phyloP scores from a whole-genome alignment of 371 early-diverging fungal species.

The Homolaphlyctis polyrhiza region DNA sequence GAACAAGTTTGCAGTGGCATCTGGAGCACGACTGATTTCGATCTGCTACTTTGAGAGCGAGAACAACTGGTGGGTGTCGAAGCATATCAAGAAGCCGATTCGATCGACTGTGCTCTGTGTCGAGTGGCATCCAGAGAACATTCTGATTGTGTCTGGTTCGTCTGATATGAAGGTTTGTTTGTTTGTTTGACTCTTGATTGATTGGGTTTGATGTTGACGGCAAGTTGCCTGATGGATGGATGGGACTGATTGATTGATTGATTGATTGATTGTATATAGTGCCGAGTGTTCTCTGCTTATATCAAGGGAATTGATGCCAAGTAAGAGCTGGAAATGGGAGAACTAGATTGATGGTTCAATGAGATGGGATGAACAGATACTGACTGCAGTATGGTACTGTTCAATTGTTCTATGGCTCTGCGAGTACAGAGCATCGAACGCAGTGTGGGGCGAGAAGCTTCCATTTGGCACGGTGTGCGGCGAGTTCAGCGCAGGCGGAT shows the following conservation, averaged over 20 bases:
- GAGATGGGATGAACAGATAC: too few species aligned
- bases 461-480: constrained; percentile 92
- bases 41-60: constrained; percentile 95
- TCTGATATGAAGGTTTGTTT: constrained; percentile 80
- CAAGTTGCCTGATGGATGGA: background rate
- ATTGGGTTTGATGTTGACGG: constrained; percentile 5
- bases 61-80: constrained; percentile 94
- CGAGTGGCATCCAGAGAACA: constrained; percentile 97
- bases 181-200: background rate
- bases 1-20: constrained; percentile 97
- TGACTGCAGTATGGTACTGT: constrained; percentile 2
- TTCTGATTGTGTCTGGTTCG: constrained; percentile 88
- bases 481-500: constrained; percentile 83
- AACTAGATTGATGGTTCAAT: too few species aligned
- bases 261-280: too few species aligned
- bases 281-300: constrained; percentile 91
- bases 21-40: constrained; percentile 83
- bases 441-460: constrained; percentile 90
- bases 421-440: constrained; percentile 45
- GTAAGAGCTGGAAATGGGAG: too few species aligned
- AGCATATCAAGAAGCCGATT: constrained; percentile 92
- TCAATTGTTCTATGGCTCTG: constrained; percentile 41
- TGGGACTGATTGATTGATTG: too few species aligned
- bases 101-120: constrained; percentile 83
- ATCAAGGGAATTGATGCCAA: constrained; percentile 93